Evolutionary conservation across 2,329 filamentous ascomycete species (phyloP).

Genomic region (Colletotrichum spaethianum): DNA sequence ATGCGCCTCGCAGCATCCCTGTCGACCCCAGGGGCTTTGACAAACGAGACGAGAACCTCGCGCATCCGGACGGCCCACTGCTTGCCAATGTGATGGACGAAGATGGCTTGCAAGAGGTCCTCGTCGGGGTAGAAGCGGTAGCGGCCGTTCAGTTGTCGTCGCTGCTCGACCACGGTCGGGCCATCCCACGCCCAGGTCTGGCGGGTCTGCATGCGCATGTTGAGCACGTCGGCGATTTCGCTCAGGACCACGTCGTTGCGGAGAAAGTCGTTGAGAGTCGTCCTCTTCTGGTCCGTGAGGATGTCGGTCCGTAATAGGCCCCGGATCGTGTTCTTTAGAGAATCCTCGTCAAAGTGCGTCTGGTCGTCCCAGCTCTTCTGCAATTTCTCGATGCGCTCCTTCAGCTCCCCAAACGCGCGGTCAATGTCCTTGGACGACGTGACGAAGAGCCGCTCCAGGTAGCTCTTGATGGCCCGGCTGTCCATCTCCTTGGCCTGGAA

Average conservation of each 20-base stretch:
- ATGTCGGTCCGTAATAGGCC: conserved; percentile 57
- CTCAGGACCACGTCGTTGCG: conserved; percentile 55
- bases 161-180: conserved; percentile 52
- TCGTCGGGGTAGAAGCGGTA: conserved; percentile 71
- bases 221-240: conserved; percentile 61
- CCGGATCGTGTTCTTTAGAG: conserved; percentile 52
- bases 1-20: conserved; percentile 45
- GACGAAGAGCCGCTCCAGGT: conserved; percentile 66
- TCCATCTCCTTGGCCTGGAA: conserved; percentile 65
- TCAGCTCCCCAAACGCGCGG: conserved; percentile 59
- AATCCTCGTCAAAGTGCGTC: conserved; percentile 50
- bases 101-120: conserved; percentile 61
- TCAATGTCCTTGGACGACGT: conserved; percentile 52
- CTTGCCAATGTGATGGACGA: conserved; percentile 57
- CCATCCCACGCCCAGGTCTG: conserved; percentile 56
- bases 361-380: conserved; percentile 46
- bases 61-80: conserved; percentile 53
- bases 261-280: conserved; percentile 55
- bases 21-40: conserved; percentile 50
- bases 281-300: conserved; percentile 58
- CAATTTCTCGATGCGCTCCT: conserved; percentile 55
- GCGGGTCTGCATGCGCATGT: conserved; percentile 58
- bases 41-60: conserved; percentile 45
- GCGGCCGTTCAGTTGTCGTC: conserved; percentile 59
- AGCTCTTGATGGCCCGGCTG: conserved; percentile 59